Conservation (phyloP, 176 grass and related monocot genomes). For the Oryza officinalis region DNA sequence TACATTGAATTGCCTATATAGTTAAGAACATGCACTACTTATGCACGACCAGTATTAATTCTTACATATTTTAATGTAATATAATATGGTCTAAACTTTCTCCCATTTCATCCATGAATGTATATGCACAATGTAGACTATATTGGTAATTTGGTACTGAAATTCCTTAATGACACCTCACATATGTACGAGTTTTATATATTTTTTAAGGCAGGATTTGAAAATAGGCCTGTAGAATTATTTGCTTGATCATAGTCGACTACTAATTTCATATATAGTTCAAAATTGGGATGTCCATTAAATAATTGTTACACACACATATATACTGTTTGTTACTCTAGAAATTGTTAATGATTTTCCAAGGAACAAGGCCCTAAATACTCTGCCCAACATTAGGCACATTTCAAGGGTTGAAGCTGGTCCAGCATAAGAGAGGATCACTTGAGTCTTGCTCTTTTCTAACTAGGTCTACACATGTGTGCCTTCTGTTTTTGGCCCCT, state of each 20-base stretch:
- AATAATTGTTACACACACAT: too few species aligned
- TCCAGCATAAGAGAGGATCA: neutral
- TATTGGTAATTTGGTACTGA: neutral
- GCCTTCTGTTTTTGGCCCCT: slow-evolving; percentile 33
- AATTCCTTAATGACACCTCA: neutral
- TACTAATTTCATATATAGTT: neutral
- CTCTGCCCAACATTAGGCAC: slow-evolving; percentile 56
- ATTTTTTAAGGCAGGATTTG: neutral
- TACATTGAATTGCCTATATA: neutral
- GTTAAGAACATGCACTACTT: neutral
- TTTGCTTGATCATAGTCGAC: neutral
- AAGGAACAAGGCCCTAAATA: slow-evolving; percentile 53
- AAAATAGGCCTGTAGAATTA: neutral
- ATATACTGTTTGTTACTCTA: neutral
- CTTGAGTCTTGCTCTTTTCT: slow-evolving; percentile 5
- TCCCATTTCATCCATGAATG: neutral
- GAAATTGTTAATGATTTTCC: slow-evolving; percentile 8
- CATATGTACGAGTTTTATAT: neutral
- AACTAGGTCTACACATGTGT: slow-evolving; percentile 28
- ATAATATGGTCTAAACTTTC: neutral
- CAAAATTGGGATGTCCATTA: neutral
- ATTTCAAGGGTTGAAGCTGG: slow-evolving; percentile 44
- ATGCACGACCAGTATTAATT: slow-evolving; percentile 8
- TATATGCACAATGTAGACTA: neutral
- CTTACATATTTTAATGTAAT: neutral